Evolutionary conservation across 345 rosid species (phyloP), one percentile per base, ranked within the genome.

Genomic region (Cardamine chenopodiifolia): DNA sequence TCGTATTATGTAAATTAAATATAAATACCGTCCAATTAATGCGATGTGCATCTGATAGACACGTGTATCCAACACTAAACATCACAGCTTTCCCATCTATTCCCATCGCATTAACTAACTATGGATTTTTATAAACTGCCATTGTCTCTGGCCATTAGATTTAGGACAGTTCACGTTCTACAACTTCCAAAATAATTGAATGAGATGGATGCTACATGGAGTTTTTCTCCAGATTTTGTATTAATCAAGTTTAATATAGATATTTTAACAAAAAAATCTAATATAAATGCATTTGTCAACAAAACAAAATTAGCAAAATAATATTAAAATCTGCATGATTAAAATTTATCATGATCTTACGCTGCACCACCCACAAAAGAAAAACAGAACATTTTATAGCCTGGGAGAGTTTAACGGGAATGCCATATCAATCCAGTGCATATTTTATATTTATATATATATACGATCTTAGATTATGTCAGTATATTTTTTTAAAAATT

Each of bases 11-110:
- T 25, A 28, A 18, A 49, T 32, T 50, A 50, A 31, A 34, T 32
- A 50, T 2, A 35, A 66, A 34, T 52, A 52, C 49, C 48, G 61
- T 22, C 35, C 23, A 22, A 67, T 32, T 67, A 34, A 67, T 67
- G 49, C 47, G 19, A 23, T 17, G 14, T 5, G 49, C 47, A 12
- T 1, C 14, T 39, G 63, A 14, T 11, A 7, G 53, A 68, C 71
- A 66, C 71, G 61, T 47, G 52, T 42, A 22, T 15, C 52, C 40
- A 54, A 26, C 49, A 39, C 53, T 2, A 12, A 39, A 68, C 28
- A 55, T 54, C 49, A 37, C 37, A 53, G 9, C 6, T 25, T 32
- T 56, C 72, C 56, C 37, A 32, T 40, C 35, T 55, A 45, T 10
- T 3, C 25, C 23, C 14, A 9, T 48, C 52, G 13, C 31, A 45